These are phyloP conservation scores for Euphorbia schlechtendalii DNA, from an alignment of 441 rosid species.

Conservation along the genomic window DNA sequence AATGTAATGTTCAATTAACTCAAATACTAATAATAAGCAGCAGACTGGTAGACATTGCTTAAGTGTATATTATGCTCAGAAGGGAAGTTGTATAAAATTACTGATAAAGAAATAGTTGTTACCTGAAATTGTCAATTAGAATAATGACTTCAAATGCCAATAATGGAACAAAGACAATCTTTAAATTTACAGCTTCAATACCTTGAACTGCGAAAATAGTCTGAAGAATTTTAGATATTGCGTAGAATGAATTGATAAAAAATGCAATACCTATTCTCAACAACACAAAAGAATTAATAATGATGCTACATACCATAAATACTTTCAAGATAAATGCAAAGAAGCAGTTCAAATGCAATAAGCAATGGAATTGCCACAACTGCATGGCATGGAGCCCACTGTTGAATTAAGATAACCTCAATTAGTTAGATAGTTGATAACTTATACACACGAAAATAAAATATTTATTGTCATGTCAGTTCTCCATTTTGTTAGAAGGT, in stretches of 20 bases:
- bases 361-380: constrained; percentile 88
- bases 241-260: not conserved
- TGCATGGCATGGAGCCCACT: constrained; percentile 99
- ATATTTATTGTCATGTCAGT: not conserved
- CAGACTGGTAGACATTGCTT: not conserved
- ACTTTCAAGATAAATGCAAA: constrained; percentile 91
- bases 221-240: not conserved
- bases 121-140: constrained; percentile 94
- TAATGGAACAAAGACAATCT: constrained; percentile 84
- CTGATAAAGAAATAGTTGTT: constrained; percentile 15
- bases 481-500: not conserved
- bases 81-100: not conserved
- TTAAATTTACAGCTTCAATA: constrained; percentile 68
- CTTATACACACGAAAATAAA: not conserved
- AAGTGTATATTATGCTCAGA: not conserved
- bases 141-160: constrained; percentile 67
- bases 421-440: not conserved
- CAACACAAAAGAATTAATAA: constrained; percentile 7
- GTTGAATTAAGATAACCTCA: constrained; percentile 31
- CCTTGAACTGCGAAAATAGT: constrained; percentile 40
- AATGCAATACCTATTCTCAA: constrained; percentile 10
- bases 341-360: constrained; percentile 88
- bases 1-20: not conserved
- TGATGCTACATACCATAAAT: constrained; percentile 44
- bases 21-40: not conserved